Evolutionary conservation across 306 rosid genomes (phyloP), one percentile per base, ranked within the genome.

Genomic region (Trifolium dubium): DNA sequence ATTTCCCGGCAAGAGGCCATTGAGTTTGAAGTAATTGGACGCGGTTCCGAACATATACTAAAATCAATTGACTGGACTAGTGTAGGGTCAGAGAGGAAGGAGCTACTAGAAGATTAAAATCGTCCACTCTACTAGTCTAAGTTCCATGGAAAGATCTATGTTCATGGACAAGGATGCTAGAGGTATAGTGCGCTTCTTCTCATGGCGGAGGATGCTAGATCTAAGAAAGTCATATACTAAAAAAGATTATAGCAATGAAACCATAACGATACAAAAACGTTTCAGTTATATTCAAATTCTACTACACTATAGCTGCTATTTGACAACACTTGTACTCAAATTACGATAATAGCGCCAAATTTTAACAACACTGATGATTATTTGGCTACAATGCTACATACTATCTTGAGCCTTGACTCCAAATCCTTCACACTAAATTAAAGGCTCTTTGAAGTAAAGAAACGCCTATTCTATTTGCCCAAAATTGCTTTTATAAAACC

Each of bases 241-340:
- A 71, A 4, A 67, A 30, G 34, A 41, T 14, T 30, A 64, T 64
- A 68, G n/a, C 34, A 4, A 53, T 19, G 32, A 43, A 44, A 31
- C 50, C 28, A 19, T 59, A 29, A 56, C 3, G 58, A 35, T 67
- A 58, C 30, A 73, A 65, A 59, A 67, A 74, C 13, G 73, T 54
- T 46, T 53, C 46, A 18, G 28, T 18, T 18, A 63, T 34, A 34
- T 65, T 35, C 40, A 35, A 35, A 1, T 35, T 35, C 8, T 2
- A 35, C 5, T 5, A 34, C n/a, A n/a, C n/a, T n/a, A n/a, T n/a
- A n/a, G n/a, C n/a, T n/a, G n/a, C n/a, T n/a, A n/a, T n/a, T n/a
- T 5, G 37, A n/a, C n/a, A n/a, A n/a, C n/a, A n/a, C n/a, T n/a
- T n/a, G n/a, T n/a, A n/a, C n/a, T n/a, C n/a, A n/a, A n/a, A n/a